Conservation (phyloP, 2,329 filamentous ascomycete genomes). For the Apiospora rasikravindrae region DNA sequence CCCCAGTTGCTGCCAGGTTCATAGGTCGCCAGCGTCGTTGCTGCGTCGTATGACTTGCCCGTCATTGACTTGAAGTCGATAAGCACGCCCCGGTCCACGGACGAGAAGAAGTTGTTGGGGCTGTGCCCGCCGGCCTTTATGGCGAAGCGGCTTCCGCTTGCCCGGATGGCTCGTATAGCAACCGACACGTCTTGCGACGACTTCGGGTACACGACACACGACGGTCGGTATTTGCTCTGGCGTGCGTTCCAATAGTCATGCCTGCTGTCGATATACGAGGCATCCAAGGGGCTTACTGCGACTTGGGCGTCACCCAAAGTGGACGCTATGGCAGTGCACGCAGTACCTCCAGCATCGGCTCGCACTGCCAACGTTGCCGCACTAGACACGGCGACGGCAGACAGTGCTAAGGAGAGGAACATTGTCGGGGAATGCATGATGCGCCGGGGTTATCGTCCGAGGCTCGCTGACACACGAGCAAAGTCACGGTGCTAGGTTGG, state of each 20-base stretch:
- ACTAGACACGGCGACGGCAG: not conserved
- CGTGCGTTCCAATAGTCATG: conserved; percentile 35
- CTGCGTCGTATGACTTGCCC: conserved; percentile 32
- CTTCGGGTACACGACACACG: conserved; percentile 34
- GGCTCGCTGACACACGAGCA: not conserved
- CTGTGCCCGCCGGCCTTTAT: conserved; percentile 37
- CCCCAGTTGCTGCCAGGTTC: conserved; percentile 34
- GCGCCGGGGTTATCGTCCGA: not conserved
- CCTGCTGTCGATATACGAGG: conserved; percentile 28
- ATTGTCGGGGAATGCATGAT: not conserved
- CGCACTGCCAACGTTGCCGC: conserved; percentile 3
- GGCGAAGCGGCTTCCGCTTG: conserved; percentile 30
- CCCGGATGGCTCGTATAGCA: conserved; percentile 32
- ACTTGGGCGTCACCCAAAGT: conserved; percentile 23
- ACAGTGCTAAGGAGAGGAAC: not conserved
- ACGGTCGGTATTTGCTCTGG: conserved; percentile 33
- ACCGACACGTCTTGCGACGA: conserved; percentile 35
- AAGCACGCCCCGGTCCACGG: conserved; percentile 34
- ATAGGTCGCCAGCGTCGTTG: conserved; percentile 33
- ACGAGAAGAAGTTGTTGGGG: conserved; percentile 34
- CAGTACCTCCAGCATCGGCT: not conserved
- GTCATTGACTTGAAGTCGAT: conserved; percentile 33
- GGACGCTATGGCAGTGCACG: not conserved
- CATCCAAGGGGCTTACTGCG: conserved; percentile 26
- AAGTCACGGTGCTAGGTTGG: not conserved